Conservation (phyloP, 164 flowering plant species). For the Nymphaea thermarum region DNA sequence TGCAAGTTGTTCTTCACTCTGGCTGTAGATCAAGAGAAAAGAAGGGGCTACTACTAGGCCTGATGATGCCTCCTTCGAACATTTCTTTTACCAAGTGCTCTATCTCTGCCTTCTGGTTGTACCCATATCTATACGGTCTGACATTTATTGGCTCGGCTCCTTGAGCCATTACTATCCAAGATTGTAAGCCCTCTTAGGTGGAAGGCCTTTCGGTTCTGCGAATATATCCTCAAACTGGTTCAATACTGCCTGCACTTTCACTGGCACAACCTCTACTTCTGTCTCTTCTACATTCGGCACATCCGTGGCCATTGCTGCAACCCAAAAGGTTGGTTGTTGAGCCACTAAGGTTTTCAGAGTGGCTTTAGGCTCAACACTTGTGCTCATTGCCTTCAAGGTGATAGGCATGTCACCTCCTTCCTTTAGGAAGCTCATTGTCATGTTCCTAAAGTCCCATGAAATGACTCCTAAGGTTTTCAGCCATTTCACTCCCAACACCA, state of each 20-base stretch:
- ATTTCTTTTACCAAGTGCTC: neutral
- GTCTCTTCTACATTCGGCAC: too few relatives aligned
- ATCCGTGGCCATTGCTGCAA: too few relatives aligned
- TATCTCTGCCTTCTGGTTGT: neutral
- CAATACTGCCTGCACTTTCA: neutral
- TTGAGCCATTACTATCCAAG: neutral
- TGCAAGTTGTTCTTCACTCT: neutral
- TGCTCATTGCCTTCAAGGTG: too few relatives aligned
- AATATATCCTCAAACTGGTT: neutral
- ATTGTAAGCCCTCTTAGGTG: neutral
- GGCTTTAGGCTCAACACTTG: too few relatives aligned
- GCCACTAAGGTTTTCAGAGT: too few relatives aligned
- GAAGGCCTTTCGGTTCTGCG: neutral
- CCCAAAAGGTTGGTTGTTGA: too few relatives aligned
- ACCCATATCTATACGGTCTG: neutral
- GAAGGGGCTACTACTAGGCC: neutral
- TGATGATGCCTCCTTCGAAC: neutral
- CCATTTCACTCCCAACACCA: too few relatives aligned
- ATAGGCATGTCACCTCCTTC: too few relatives aligned
- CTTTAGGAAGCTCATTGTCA: too few relatives aligned
- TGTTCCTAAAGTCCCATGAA: too few relatives aligned
- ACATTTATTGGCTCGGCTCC: neutral
- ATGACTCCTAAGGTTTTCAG: too few relatives aligned
- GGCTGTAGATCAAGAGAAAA: neutral
- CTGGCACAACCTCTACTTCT: rapidly evolving